These are phyloP conservation scores for Quercus engelmannii DNA, from an alignment of 306 rosid species.

Conservation along the genomic window DNA sequence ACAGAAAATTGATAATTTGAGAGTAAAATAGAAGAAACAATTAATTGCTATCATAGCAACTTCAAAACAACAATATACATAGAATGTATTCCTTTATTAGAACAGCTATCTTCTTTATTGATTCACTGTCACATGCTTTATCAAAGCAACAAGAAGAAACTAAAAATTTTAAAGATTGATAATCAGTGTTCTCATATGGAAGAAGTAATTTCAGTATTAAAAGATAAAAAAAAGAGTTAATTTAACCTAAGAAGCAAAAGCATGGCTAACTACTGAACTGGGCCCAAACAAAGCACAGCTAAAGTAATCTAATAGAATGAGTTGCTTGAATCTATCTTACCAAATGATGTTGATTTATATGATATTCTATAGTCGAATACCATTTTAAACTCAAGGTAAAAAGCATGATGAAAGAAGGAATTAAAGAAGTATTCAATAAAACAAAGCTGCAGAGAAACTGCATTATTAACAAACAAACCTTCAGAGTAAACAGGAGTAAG, in stretches of 20 bases:
- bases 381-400: background rate
- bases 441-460: background rate
- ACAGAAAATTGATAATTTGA: background rate
- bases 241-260: background rate
- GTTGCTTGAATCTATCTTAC: background rate
- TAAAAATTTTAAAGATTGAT: background rate
- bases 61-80: background rate
- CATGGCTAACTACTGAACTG: background rate
- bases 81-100: background rate
- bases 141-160: background rate
- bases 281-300: background rate
- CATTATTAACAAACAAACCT: background rate
- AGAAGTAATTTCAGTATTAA: background rate
- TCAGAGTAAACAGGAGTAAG: background rate
- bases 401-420: background rate
- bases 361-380: background rate
- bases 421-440: background rate
- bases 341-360: background rate
- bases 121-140: background rate
- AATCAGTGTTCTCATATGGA: background rate
- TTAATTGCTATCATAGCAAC: background rate
- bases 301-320: background rate
- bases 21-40: background rate
- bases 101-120: background rate
- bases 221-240: background rate